phyloP scores from a whole-genome alignment of 495 filamentous ascomycete genomes.

The Umbilicaria muhlenbergii region DNA sequence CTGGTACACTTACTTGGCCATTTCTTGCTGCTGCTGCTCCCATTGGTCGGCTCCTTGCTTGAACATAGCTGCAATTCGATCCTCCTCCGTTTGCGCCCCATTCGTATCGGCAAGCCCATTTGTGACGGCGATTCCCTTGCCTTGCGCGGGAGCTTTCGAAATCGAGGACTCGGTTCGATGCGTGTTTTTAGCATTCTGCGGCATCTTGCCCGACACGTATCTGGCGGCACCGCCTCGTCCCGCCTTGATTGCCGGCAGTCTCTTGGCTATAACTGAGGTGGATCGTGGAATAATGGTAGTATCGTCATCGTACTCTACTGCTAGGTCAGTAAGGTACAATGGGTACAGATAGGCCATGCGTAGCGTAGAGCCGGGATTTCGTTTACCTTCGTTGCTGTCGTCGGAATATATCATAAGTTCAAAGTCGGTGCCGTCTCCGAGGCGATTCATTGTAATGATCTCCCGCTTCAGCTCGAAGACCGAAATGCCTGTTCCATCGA shows the following conservation, averaged over 20 bases:
- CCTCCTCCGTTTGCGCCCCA: conserved; percentile 70
- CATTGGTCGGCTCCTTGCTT: conserved; percentile 73
- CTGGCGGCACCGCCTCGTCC: conserved; percentile 80
- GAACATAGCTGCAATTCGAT: conserved; percentile 81
- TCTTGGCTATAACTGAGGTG: conserved; percentile 79
- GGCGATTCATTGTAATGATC: conserved; percentile 82
- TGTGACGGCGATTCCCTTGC: conserved; percentile 24
- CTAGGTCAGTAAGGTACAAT: too few relatives aligned
- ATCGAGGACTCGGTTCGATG: conserved; percentile 51
- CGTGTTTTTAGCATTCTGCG: conserved; percentile 67
- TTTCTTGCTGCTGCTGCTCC: conserved; percentile 74
- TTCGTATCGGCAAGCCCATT: conserved; percentile 45
- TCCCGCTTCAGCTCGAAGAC: conserved; percentile 97
- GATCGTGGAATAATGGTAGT: conserved; percentile 89
- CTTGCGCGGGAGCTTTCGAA: conserved; percentile 27
- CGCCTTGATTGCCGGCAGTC: conserved; percentile 64
- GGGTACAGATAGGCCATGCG: conserved; percentile 2
- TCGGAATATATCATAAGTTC: conserved; percentile 86
- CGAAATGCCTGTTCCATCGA: conserved; percentile 96
- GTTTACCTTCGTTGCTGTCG: conserved; percentile 80
- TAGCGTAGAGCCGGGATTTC: neutral
- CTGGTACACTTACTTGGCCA: conserved; percentile 61
- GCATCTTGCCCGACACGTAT: conserved; percentile 96
- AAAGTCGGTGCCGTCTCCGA: conserved; percentile 96
- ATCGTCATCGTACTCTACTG: conserved; percentile 85